A percentile compares a stretch with the other conserved stretches of the same genome.
Conservation (phyloP, 148 eudicot species). For the Camellia sinensis region DNA sequence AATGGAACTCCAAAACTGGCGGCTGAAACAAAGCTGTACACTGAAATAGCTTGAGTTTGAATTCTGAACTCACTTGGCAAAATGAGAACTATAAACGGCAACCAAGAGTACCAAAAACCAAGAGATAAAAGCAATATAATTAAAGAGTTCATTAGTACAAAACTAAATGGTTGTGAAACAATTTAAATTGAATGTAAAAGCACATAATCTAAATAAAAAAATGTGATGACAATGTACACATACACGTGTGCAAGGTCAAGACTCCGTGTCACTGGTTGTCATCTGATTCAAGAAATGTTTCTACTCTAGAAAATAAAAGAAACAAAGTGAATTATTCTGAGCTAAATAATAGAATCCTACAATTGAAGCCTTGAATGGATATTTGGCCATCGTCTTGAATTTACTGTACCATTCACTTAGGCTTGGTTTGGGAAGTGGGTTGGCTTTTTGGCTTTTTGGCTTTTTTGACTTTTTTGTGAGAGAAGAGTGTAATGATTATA, state of each 20-base stretch:
- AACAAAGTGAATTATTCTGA: not conserved
- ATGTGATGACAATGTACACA: not conserved
- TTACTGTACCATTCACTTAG: not conserved
- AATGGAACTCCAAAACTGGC: constrained; percentile 80
- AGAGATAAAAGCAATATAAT: not conserved
- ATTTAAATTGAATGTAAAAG: not conserved
- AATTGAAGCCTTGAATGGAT: not conserved
- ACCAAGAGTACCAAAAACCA: not conserved
- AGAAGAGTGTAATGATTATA: too few species aligned
- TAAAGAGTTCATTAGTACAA: not conserved
- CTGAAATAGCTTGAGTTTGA: constrained; percentile 24
- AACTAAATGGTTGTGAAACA: not conserved
- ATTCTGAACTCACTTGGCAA: constrained; percentile 9
- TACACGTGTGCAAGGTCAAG: not conserved
- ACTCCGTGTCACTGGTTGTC: not conserved
- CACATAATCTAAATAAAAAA: not conserved
- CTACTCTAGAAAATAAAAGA: not conserved
- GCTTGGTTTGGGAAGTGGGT: too few species aligned
- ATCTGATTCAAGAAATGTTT: not conserved
- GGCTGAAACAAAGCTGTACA: constrained; percentile 81
- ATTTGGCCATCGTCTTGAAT: not conserved
- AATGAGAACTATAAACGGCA: not conserved
- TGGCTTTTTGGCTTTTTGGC: too few species aligned
- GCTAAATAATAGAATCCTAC: not conserved
- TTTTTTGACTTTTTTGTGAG: too few species aligned